These are phyloP conservation scores for Artemisia argyi DNA, from an alignment of 129 eudicot species.

Conservation along the genomic window DNA sequence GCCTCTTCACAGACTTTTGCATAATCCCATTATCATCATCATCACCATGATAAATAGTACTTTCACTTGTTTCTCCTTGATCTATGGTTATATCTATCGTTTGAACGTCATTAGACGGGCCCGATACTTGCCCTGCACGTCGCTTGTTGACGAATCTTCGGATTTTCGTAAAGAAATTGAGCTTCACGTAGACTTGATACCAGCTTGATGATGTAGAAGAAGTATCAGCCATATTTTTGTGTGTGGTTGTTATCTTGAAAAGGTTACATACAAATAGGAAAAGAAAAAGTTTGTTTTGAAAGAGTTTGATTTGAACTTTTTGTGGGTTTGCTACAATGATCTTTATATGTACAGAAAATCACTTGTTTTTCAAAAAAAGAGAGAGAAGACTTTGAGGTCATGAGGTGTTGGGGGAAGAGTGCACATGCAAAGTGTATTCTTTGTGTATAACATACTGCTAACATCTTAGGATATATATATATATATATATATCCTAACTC, in stretches of 20 bases:
- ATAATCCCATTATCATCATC: conserved; percentile 35
- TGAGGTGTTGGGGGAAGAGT: conserved; percentile 37
- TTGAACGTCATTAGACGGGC: conserved; percentile 12
- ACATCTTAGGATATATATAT: conserved; percentile 14
- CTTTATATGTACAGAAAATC: conserved; percentile 17
- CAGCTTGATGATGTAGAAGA: conserved; percentile 43
- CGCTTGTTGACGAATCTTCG: conserved; percentile 47
- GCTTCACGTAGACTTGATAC: conserved; percentile 40
- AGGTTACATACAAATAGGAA: conserved; percentile 28
- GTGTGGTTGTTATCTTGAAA: conserved; percentile 11
- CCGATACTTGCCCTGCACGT: conserved; percentile 24
- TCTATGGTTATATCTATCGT: neutral
- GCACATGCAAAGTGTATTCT: conserved; percentile 60
- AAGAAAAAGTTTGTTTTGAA: neutral
- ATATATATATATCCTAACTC: neutral
- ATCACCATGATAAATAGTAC: conserved; percentile 4
- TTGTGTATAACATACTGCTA: conserved; percentile 29
- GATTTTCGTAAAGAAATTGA: conserved; percentile 47
- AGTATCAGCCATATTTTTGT: conserved; percentile 44
- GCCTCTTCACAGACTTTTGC: conserved; percentile 77
- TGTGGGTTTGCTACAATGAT: conserved; percentile 25
- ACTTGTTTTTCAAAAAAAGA: conserved; percentile 23
- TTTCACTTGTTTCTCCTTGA: conserved; percentile 22
- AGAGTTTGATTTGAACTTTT: conserved; percentile 29
- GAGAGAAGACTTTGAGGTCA: conserved; percentile 38